Conservation (phyloP, 2,329 filamentous ascomycete species). For the Alternaria ethzedia region DNA sequence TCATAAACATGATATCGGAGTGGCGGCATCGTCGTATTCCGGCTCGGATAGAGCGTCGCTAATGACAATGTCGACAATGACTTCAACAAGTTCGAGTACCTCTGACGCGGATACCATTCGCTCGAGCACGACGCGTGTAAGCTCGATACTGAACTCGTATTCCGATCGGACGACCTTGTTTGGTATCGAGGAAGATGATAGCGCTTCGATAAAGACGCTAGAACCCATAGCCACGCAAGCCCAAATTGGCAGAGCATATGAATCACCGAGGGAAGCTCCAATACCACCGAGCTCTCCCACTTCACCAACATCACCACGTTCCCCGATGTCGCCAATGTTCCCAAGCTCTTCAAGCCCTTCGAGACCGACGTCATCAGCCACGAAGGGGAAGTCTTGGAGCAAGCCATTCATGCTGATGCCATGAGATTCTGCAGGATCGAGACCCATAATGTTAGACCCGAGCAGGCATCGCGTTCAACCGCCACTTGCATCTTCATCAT, state of each 20-base stretch:
- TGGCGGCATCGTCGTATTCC: slow-evolving; percentile 30
- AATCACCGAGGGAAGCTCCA: slow-evolving; percentile 21
- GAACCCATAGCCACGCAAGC: slow-evolving; percentile 16
- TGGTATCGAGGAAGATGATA: slow-evolving; percentile 41
- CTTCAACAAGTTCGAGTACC: slow-evolving; percentile 28
- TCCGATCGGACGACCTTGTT: slow-evolving; percentile 37
- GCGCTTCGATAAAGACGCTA: slow-evolving; percentile 36
- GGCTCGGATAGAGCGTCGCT: slow-evolving; percentile 38
- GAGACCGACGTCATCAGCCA: slow-evolving; percentile 13
- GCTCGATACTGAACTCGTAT: slow-evolving; percentile 42
- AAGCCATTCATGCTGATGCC: slow-evolving; percentile 42
- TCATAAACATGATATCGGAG: slow-evolving; percentile 39
- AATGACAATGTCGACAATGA: slow-evolving; percentile 38
- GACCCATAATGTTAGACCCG: not conserved
- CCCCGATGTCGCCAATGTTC: slow-evolving; percentile 14
- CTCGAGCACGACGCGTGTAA: slow-evolving; percentile 29
- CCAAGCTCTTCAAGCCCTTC: slow-evolving; percentile 24
- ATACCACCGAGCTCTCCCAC: slow-evolving; percentile 26
- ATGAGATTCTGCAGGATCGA: slow-evolving; percentile 14
- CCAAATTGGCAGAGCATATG: slow-evolving; percentile 21
- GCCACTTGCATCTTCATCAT: not conserved
- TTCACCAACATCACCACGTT: slow-evolving; percentile 11
- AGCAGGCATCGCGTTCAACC: slow-evolving; percentile 16
- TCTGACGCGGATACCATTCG: slow-evolving; percentile 43
- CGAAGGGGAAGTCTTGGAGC: slow-evolving; percentile 36